phyloP scores from a whole-genome alignment of 2,329 filamentous ascomycete genomes.

The Xylariaceae sp. region DNA sequence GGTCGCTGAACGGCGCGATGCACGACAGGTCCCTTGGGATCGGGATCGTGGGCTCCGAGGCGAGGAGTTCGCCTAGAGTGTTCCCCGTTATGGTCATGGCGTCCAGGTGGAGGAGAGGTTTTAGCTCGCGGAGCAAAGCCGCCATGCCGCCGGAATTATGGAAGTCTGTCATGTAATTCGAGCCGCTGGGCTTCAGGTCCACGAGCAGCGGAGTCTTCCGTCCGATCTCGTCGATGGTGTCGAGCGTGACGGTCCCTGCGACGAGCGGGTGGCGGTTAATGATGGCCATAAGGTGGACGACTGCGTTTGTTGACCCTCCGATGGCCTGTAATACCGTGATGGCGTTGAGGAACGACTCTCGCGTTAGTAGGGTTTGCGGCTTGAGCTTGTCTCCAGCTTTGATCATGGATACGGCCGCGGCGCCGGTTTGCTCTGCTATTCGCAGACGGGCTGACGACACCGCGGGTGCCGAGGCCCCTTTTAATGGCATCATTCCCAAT shows the following conservation, averaged over 20 bases:
- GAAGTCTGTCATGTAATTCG: conserved; percentile 86
- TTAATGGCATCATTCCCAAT: conserved; percentile 74
- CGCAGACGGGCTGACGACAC: conserved; percentile 74
- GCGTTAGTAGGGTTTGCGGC: conserved; percentile 67
- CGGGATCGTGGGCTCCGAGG: conserved; percentile 59
- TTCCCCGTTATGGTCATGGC: conserved; percentile 81
- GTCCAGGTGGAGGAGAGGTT: conserved; percentile 69
- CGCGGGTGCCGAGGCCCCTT: conserved; percentile 73
- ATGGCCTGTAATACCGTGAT: conserved; percentile 82
- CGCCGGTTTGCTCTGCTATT: conserved; percentile 69
- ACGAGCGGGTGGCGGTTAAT: conserved; percentile 67
- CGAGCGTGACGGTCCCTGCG: conserved; percentile 59
- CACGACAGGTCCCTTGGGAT: conserved; percentile 37
- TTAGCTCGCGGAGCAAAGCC: conserved; percentile 73
- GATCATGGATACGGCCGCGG: conserved; percentile 63
- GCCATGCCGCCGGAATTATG: conserved; percentile 85
- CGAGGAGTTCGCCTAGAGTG: conserved; percentile 75
- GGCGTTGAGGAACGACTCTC: conserved; percentile 76
- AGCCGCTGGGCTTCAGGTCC: conserved; percentile 79
- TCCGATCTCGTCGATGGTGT: conserved; percentile 75
- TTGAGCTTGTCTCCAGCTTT: conserved; percentile 62
- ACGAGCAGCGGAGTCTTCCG: conserved; percentile 76
- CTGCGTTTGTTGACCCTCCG: conserved; percentile 79
- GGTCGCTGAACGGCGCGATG: conserved; percentile 62
- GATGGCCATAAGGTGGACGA: conserved; percentile 84